These are phyloP conservation scores for Fagus sylvatica DNA, from an alignment of 306 rosid genomes.

Conservation along the genomic window DNA sequence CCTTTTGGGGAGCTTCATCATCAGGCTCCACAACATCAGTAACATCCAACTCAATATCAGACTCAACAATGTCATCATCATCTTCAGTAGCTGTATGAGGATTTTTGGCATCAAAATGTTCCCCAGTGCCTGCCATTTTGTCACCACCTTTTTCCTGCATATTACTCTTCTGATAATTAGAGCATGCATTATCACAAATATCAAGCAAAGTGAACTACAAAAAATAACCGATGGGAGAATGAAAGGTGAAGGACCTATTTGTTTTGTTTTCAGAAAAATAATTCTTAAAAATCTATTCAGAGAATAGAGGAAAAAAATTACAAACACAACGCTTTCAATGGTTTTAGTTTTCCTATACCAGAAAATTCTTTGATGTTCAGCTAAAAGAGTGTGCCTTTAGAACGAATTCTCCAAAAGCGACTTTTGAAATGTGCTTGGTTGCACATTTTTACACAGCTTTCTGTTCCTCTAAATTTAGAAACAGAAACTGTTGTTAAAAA, in stretches of 20 bases:
- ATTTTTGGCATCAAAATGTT: slow-evolving; percentile 28
- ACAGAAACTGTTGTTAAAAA: too few relatives aligned
- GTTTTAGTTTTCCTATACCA: background rate
- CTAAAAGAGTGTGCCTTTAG: too few relatives aligned
- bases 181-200: slow-evolving; percentile 8
- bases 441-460: background rate
- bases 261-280: background rate
- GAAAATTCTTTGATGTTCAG: too few relatives aligned
- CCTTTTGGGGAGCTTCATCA: slow-evolving; percentile 77
- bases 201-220: slow-evolving; percentile 1
- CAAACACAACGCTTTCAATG: background rate
- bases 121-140: slow-evolving; percentile 22
- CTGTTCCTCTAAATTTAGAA: background rate
- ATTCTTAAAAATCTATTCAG: background rate
- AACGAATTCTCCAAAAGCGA: background rate
- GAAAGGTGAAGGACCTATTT: background rate
- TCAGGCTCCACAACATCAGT: slow-evolving; percentile 68
- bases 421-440: background rate
- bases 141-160: slow-evolving; percentile 49
- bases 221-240: background rate
- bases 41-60: slow-evolving; percentile 73
- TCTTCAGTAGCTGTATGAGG: slow-evolving; percentile 26
- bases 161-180: background rate
- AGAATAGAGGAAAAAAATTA: background rate
- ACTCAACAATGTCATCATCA: slow-evolving; percentile 56